Evolutionary conservation across 2,329 filamentous ascomycete genomes (phyloP), one percentile per base, ranked within the genome.

Genomic region (Teratosphaeria destructans): DNA sequence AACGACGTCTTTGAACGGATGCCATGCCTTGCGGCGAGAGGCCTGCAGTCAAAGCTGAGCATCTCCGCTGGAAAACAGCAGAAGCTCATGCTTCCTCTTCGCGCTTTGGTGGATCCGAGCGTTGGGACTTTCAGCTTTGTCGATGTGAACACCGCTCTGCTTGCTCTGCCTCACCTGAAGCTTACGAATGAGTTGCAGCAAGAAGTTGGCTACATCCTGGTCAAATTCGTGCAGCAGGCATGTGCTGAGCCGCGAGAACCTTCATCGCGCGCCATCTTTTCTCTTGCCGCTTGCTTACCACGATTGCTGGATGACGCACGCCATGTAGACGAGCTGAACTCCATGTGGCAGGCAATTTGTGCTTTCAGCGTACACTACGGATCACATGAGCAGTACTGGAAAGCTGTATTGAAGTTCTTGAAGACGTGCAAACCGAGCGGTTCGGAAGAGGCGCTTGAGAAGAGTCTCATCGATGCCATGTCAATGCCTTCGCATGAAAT

Each of bases 401-500:
- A 59, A 19, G 71, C 69, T 55, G n/a, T 70, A 26, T 47, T 66
- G 6, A 60, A 57, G 8, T 65, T 63, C 26, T 43, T 68, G 26
- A 63, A 62, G 47, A 11, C 19, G 8, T 59, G 47, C 54, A 59
- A 58, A 54, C 60, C 63, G 5, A 54, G n/a, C 14, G 27, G 43
- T 10, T 32, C 19, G 29, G 79, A 85, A 37, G 83, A 88, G 57
- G 77, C 79, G 0, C 79, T 94, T 11, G 79, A 85, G 14, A 77
- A 78, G 52, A 82, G 84, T 3, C 77, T 96, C 2, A 80, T 92
- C 58, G 78, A 82, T 12, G 95, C 93, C 64, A 78, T 99, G 23
- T 83, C 86, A 4, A 85, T 86, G 0, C 83, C 88, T 12, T 93
- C 88, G 7, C 88, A 92, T 66, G 79, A 85, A 12, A 78, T 96